Conservation (phyloP, 768 basidiomycete genomes). For the Mycena metata region DNA sequence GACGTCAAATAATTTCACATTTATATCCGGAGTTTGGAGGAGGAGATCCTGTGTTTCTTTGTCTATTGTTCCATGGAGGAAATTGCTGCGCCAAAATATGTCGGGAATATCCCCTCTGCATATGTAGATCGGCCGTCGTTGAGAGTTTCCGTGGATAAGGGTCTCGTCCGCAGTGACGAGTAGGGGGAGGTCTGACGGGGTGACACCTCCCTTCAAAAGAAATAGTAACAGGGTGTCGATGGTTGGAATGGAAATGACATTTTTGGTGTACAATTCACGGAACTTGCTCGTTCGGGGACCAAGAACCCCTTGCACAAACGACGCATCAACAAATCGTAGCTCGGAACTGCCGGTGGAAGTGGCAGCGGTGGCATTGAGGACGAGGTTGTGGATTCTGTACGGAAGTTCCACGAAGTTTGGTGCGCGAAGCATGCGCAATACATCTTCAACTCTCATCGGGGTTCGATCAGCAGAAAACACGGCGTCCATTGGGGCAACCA, state of each 20-base stretch:
- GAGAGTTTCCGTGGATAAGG: conserved; percentile 18
- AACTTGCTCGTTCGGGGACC: neutral
- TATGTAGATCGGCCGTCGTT: conserved; percentile 9
- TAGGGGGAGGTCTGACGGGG: conserved; percentile 29
- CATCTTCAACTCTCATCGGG: conserved; percentile 9
- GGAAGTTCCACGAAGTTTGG: conserved; percentile 25
- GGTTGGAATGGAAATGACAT: neutral
- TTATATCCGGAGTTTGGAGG: conserved; percentile 9
- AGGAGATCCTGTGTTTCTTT: conserved; percentile 23
- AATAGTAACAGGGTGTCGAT: conserved; percentile 20
- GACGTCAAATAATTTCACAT: conserved; percentile 31
- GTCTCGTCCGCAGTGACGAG: conserved; percentile 24
- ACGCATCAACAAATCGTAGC: conserved; percentile 29
- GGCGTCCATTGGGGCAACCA: conserved; percentile 32
- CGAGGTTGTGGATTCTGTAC: neutral
- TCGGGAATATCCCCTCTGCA: conserved; percentile 20
- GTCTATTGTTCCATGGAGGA: conserved; percentile 22
- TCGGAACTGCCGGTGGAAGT: neutral
- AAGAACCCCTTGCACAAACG: conserved; percentile 16
- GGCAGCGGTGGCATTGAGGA: neutral
- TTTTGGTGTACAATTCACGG: neutral
- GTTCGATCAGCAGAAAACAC: conserved; percentile 25
- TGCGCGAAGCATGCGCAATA: conserved; percentile 19
- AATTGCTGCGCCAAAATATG: conserved; percentile 28
- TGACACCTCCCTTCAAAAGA: conserved; percentile 18